Evolutionary conservation across 768 basidiomycete species (phyloP).

Genomic region (Boletellus sp.): DNA sequence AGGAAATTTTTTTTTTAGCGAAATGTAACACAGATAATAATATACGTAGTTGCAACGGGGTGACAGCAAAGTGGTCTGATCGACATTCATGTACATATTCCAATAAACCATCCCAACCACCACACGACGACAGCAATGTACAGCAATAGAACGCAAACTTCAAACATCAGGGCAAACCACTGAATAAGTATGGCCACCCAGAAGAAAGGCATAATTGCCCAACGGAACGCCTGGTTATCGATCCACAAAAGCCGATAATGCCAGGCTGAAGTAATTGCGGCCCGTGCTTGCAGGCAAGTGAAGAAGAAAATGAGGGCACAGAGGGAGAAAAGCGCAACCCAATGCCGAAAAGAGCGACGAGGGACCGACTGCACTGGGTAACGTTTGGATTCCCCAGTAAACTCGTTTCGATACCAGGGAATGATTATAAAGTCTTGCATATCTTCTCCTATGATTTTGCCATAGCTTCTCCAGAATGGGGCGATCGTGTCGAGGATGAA

Average conservation of each 20-base stretch:
- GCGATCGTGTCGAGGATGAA: slow-evolving; percentile 72
- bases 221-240: slow-evolving; percentile 57
- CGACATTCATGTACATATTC: slow-evolving; percentile 38
- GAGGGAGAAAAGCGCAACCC: slow-evolving; percentile 58
- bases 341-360: slow-evolving; percentile 61
- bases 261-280: slow-evolving; percentile 51
- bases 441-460: slow-evolving; percentile 78
- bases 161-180: slow-evolving; percentile 62
- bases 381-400: slow-evolving; percentile 70
- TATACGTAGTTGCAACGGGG: slow-evolving; percentile 4
- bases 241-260: slow-evolving; percentile 58
- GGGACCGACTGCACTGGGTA: slow-evolving; percentile 60
- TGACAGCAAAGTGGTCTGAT: neutral
- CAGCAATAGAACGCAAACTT: slow-evolving; percentile 52
- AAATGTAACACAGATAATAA: slow-evolving; percentile 8
- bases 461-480: slow-evolving; percentile 79
- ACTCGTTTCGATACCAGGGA: slow-evolving; percentile 79
- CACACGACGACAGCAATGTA: slow-evolving; percentile 59
- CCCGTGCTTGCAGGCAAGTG: slow-evolving; percentile 53
- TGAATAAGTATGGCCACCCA: slow-evolving; percentile 61
- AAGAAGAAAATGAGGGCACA: slow-evolving; percentile 45
- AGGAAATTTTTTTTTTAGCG: neutral
- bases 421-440: slow-evolving; percentile 78
- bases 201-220: slow-evolving; percentile 60
- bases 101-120: slow-evolving; percentile 75